Evolutionary conservation across 1,139 yeast species (phyloP).

Genomic region (Meyerozyma athensensis): DNA sequence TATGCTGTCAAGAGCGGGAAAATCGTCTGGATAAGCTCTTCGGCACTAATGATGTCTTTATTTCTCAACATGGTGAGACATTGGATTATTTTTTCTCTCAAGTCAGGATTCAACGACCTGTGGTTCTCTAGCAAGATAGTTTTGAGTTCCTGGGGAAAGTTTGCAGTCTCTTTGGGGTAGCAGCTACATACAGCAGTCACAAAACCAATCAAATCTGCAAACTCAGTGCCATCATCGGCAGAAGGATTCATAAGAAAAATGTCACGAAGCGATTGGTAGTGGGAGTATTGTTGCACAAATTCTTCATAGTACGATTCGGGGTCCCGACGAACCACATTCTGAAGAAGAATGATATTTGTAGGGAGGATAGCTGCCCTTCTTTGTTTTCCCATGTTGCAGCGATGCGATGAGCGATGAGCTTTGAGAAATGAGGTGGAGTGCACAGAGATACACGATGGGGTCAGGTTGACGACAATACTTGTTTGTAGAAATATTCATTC

Average conservation of each 20-base stretch:
- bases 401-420: not conserved
- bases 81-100: slow-evolving; percentile 88
- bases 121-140: slow-evolving; percentile 68
- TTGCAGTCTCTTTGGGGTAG: slow-evolving; percentile 82
- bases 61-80: slow-evolving; percentile 87
- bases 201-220: slow-evolving; percentile 82
- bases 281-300: slow-evolving; percentile 85
- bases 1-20: slow-evolving; percentile 76
- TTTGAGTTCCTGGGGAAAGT: slow-evolving; percentile 77
- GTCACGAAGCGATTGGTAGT: slow-evolving; percentile 85
- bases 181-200: slow-evolving; percentile 88
- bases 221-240: slow-evolving; percentile 63
- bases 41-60: slow-evolving; percentile 77
- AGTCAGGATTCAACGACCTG: slow-evolving; percentile 73
- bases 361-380: slow-evolving; percentile 92
- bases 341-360: slow-evolving; percentile 83
- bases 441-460: not conserved
- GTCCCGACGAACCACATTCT: slow-evolving; percentile 88
- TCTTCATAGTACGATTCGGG: slow-evolving; percentile 94
- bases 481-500: no score
- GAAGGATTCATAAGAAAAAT: slow-evolving; percentile 68
- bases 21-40: slow-evolving; percentile 73
- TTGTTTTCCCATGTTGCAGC: slow-evolving; percentile 62
- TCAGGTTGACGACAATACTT: not conserved
- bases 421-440: not conserved